phyloP scores from a whole-genome alignment of 2,329 filamentous ascomycete species.

The Aspergillus luchuensis region DNA sequence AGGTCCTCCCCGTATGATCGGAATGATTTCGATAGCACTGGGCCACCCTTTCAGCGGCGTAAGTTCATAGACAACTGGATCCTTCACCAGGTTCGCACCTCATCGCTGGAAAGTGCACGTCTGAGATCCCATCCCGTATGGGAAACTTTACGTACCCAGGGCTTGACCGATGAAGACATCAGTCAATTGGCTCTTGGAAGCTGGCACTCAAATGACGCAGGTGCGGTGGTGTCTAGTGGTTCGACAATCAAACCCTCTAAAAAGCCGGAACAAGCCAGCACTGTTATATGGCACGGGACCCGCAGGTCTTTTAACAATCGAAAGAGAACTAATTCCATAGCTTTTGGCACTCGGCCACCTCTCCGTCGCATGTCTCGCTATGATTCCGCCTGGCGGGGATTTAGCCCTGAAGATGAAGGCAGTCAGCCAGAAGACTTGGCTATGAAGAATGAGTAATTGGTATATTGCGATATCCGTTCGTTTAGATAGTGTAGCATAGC shows the following conservation, averaged over 20 bases:
- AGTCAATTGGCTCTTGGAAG: conserved; percentile 24
- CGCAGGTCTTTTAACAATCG: not conserved
- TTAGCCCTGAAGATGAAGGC: not conserved
- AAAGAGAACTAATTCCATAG: not conserved
- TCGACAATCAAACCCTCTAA: not conserved
- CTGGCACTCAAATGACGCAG: conserved; percentile 28
- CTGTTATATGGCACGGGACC: not conserved
- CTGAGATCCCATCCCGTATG: conserved; percentile 27
- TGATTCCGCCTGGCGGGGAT: not conserved
- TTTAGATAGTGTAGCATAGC: not conserved
- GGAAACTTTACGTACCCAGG: conserved; percentile 18
- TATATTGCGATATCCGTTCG: not conserved
- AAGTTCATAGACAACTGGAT: conserved; percentile 35
- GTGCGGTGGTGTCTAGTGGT: not conserved
- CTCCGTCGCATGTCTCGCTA: not conserved
- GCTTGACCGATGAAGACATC: conserved; percentile 24
- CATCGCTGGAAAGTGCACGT: conserved; percentile 28
- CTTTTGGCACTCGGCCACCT: not conserved
- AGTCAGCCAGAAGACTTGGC: not conserved
- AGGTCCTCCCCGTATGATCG: conserved; percentile 24
- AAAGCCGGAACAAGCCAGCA: not conserved
- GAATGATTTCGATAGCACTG: not conserved
- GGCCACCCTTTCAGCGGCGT: not conserved
- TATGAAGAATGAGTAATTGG: not conserved
- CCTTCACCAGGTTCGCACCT: conserved; percentile 35